These are phyloP conservation scores for Iris macrosiphon DNA, from an alignment of 106 monocot genomes.

Conservation along the genomic window DNA sequence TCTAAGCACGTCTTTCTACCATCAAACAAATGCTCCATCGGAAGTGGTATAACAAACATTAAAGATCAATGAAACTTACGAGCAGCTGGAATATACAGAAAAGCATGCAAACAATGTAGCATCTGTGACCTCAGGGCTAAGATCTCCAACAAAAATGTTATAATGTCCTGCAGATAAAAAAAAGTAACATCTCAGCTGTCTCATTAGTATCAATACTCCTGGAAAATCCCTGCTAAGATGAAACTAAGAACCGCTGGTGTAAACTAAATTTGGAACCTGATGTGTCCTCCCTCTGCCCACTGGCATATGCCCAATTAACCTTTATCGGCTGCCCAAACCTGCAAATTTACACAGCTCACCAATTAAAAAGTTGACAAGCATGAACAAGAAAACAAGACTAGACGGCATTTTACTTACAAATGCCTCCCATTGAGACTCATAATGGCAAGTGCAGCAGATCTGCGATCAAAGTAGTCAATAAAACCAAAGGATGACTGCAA, in stretches of 20 bases:
- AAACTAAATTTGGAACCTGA: conserved; percentile 36
- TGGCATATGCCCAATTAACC: conserved; percentile 92
- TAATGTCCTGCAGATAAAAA: conserved; percentile 42
- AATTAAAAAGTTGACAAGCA: neutral
- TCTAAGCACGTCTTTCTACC: too few species aligned
- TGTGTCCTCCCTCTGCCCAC: conserved; percentile 78
- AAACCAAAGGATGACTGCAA: conserved; percentile 82
- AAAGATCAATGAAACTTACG: conserved; percentile 33
- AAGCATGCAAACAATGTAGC: conserved; percentile 55
- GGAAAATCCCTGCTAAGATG: neutral
- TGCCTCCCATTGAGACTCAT: conserved; percentile 60
- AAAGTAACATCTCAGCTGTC: neutral
- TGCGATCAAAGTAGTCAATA: conserved; percentile 69
- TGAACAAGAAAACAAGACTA: neutral
- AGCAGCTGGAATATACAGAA: conserved; percentile 65
- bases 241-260: neutral
- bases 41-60: neutral
- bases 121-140: conserved; percentile 87
- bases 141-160: conserved; percentile 88
- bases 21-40: too few species aligned
- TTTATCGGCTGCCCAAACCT: conserved; percentile 85
- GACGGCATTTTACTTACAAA: conserved; percentile 33
- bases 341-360: conserved; percentile 2
- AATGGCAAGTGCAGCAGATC: conserved; percentile 73
- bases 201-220: neutral